Evolutionary conservation across 1,139 yeast genomes (phyloP).

Genomic region (Hansenula anomala): DNA sequence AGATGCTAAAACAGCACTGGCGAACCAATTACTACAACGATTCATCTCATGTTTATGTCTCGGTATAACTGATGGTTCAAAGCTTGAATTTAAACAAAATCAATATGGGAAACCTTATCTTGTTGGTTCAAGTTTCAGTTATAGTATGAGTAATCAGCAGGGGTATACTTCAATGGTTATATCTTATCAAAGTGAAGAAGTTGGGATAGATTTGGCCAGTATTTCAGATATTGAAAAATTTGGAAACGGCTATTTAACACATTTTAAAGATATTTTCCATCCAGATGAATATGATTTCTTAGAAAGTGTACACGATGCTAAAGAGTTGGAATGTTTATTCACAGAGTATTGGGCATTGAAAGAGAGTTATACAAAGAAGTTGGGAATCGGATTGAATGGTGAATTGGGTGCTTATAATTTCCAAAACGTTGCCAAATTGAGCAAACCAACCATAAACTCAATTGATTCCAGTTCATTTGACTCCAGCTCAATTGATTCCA

Average conservation of each 20-base stretch:
- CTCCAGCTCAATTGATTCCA: too few relatives aligned
- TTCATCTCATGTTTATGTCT: constrained; percentile 21
- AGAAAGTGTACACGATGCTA: constrained; percentile 3
- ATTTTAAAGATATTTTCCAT: constrained; percentile 48
- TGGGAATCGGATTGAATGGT: constrained; percentile 58
- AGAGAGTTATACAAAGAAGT: constrained; percentile 60
- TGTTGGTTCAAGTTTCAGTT: constrained; percentile 25
- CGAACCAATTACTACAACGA: constrained; percentile 28
- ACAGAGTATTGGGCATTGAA: constrained; percentile 70
- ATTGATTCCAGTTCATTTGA: too few relatives aligned
- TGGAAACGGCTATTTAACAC: constrained; percentile 29
- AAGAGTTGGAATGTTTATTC: constrained; percentile 25
- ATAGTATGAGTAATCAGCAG: constrained; percentile 56
- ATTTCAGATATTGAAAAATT: constrained; percentile 35
- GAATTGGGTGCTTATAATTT: constrained; percentile 35
- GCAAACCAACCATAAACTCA: too few relatives aligned
- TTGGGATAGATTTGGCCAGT: constrained; percentile 66
- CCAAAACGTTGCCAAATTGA: constrained; percentile 3
- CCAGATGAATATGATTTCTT: constrained; percentile 34
- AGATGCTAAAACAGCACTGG: constrained; percentile 26
- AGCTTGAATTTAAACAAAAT: constrained; percentile 21
- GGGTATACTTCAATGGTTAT: constrained; percentile 43
- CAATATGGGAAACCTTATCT: constrained; percentile 38
- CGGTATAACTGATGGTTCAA: constrained; percentile 6
- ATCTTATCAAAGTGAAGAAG: constrained; percentile 23